A percentile compares a stretch with the other conserved stretches of the same genome.
phyloP scores from a whole-genome alignment of 169 alveolate species.

The Neospora caninum region DNA sequence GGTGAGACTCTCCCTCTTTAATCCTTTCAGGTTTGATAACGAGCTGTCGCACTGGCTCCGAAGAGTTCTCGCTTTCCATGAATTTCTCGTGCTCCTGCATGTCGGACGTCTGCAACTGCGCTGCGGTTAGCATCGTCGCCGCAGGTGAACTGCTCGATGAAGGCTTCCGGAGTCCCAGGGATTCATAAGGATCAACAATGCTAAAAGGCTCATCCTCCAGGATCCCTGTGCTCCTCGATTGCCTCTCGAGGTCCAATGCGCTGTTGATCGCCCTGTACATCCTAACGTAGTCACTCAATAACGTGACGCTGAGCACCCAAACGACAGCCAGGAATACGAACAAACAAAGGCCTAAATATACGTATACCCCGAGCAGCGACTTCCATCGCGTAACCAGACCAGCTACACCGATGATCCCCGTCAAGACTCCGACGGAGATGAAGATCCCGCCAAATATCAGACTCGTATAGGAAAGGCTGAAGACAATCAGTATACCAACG shows the following conservation, averaged over 20 bases:
- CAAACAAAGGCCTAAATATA: not conserved
- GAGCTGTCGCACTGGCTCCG: not conserved
- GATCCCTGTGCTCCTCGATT: not conserved
- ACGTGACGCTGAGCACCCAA: not conserved
- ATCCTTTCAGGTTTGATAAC: not conserved
- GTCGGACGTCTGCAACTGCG: not conserved
- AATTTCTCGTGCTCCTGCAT: not conserved
- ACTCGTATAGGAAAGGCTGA: not conserved
- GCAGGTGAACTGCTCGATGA: not conserved
- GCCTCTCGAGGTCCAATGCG: not conserved
- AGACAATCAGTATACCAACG: not conserved
- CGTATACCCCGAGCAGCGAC: not conserved
- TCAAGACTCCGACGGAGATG: not conserved
- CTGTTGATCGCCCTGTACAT: not conserved
- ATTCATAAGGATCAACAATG: not conserved
- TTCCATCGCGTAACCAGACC: not conserved
- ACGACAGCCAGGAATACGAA: not conserved
- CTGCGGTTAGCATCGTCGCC: not conserved
- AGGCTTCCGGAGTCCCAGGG: not conserved
- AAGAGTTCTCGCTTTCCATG: not conserved
- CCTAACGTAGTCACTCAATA: not conserved
- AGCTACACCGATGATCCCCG: not conserved
- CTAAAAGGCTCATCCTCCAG: not conserved
- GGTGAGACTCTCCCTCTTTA: not conserved
- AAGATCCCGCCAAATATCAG: not conserved